Percentiles rank a stretch among this genome's conserved stretches.
Conservation (phyloP, 805 yeast species). For the Maudiozyma saulgeensis region DNA sequence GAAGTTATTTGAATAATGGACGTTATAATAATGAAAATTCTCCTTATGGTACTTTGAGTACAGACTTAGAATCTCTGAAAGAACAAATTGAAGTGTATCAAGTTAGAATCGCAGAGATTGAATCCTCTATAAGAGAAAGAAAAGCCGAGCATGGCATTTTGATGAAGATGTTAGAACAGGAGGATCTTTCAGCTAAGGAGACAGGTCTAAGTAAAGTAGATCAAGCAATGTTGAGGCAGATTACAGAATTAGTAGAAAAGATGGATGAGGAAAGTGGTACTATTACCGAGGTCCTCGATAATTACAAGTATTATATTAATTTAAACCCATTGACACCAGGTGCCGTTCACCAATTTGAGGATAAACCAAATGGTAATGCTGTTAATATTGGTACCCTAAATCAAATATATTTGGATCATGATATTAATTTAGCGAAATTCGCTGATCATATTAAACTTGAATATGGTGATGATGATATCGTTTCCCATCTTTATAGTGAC, state of each 20-base stretch:
- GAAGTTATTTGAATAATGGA: neutral
- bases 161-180: neutral
- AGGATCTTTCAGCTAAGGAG: neutral
- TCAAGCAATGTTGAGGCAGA: neutral
- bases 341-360: constrained; percentile 17
- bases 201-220: constrained; percentile 1
- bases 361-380: constrained; percentile 12
- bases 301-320: constrained; percentile 19
- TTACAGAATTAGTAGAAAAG: constrained; percentile 8
- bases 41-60: neutral
- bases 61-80: constrained; percentile 6
- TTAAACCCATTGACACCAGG: constrained; percentile 12
- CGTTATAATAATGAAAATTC: neutral
- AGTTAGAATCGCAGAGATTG: neutral
- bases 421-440: constrained; percentile 10
- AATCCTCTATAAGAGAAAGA: neutral
- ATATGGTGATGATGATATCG: constrained; percentile 19
- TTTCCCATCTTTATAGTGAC: constrained; percentile 19
- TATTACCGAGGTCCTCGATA: constrained; percentile 9
- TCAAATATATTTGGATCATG: constrained; percentile 9
- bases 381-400: constrained; percentile 21
- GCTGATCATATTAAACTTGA: constrained; percentile 16
- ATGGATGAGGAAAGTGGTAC: constrained; percentile 1
- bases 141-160: constrained; percentile 1
- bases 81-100: constrained; percentile 9